These are phyloP conservation scores for Neckera pumila DNA, from an alignment of 225 moss, liverwort and hornwort species.

Conservation along the genomic window DNA sequence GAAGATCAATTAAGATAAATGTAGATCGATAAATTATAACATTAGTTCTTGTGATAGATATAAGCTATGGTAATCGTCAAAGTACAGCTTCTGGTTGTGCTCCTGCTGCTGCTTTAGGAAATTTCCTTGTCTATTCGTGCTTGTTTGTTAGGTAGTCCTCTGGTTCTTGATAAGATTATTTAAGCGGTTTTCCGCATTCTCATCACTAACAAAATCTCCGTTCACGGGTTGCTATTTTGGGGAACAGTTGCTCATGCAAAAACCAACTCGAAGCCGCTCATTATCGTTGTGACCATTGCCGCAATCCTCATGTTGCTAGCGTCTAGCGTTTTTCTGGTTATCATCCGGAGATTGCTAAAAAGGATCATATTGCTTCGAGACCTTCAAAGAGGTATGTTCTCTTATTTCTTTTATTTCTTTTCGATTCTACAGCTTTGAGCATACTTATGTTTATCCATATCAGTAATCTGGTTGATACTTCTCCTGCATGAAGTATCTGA, in stretches of 20 bases:
- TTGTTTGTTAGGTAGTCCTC: background rate
- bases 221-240: background rate
- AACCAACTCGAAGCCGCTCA: background rate
- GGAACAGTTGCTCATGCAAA: background rate
- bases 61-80: background rate
- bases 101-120: background rate
- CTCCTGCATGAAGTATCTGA: background rate
- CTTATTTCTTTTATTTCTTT: background rate
- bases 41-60: background rate
- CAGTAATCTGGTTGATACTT: background rate
- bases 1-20: background rate
- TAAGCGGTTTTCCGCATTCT: background rate
- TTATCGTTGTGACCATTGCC: background rate
- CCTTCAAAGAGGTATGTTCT: constrained; percentile 8
- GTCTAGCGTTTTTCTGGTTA: background rate
- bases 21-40: background rate
- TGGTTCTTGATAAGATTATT: background rate
- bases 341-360: constrained; percentile 11
- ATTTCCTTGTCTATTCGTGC: background rate
- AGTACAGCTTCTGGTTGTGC: background rate
- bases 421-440: background rate
- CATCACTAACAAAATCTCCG: background rate
- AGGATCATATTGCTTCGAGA: constrained; percentile 6
- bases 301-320: constrained; percentile 6
- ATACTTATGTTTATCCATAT: background rate